Base-by-base conservation (phyloP, 306 rosid species). In the Vigna radiata region DNA sequence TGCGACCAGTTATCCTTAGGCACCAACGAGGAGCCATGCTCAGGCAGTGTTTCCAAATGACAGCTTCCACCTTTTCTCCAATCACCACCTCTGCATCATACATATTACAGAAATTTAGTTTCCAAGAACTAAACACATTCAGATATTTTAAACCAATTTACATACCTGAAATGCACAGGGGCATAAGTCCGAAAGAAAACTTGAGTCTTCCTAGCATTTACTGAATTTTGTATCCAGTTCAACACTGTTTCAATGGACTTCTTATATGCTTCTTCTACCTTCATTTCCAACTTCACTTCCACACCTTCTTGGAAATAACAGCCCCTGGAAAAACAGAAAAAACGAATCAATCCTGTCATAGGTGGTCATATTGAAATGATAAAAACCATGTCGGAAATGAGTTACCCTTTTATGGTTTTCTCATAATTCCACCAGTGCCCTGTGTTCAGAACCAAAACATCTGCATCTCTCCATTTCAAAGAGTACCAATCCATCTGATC, bases 341-440 rank as follows among this genome's bases (percentile, higher is more conserved):
- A 52, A 6, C 2, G 1, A 39, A 31, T 76, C 52, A 76, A 68
- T 18, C 77, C 33, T 29, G 31, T 18, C 54, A 46, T 21, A 73
- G 23, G 7, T 33, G 33, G 21, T 56, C 14, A 73, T 14, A 17
- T 21, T 17, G 44, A 0, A 66, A 39, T 7, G n/a, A 33, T 5
- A 65, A 75, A 64, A 76, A 7, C 8, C 3, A 7, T 2, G 48
- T 59, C 68, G 47, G 53, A 76, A 27, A 76, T 65, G 54, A 58
- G 72, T 86, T 90, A 94, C 98, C 88, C 93, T 88, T 89, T 89
- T 8, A 89, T 78, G 66, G 95, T 94, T 84, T 94, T 90, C 84
- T 86, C 93, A 41, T 89, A 74, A 75, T 84, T 94, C 98, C 98
- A 91, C 97, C 97, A 91, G 63, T 91, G 98, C 58, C 98, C 97